Conservation (phyloP, 805 yeast species). For the Kuraishia ogatae region DNA sequence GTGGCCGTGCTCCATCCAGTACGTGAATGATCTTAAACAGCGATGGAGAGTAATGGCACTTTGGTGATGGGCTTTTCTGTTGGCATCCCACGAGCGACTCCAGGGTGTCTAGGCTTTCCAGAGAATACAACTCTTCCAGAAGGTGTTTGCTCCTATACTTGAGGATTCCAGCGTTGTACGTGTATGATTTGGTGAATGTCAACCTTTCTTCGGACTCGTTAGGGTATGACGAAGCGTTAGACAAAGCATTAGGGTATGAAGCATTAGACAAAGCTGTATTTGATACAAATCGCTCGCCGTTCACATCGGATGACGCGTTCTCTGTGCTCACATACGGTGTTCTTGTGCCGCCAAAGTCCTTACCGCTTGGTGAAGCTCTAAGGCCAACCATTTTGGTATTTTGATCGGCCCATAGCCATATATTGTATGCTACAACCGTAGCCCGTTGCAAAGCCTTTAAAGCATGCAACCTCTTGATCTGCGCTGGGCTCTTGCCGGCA, state of each 20-base stretch:
- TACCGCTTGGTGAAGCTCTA: neutral
- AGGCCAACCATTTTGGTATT: constrained; percentile 14
- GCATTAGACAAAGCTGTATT: too few relatives aligned
- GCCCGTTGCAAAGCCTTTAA: constrained; percentile 59
- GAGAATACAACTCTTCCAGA: constrained; percentile 50
- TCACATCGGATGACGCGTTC: neutral
- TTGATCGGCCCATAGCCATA: constrained; percentile 68
- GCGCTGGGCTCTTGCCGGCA: constrained; percentile 36
- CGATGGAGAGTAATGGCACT: constrained; percentile 13
- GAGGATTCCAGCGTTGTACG: constrained; percentile 46
- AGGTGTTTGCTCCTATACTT: constrained; percentile 63
- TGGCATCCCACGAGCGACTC: constrained; percentile 46
- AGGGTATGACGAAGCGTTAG: too few relatives aligned
- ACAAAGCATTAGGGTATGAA: too few relatives aligned
- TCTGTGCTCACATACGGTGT: neutral
- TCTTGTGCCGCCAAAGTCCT: neutral
- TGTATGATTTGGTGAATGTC: constrained; percentile 23
- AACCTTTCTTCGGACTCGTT: constrained; percentile 8
- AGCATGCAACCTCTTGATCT: constrained; percentile 45
- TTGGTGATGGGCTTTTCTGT: constrained; percentile 14
- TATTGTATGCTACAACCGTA: constrained; percentile 40
- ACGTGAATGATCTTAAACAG: constrained; percentile 63
- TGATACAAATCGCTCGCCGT: too few relatives aligned
- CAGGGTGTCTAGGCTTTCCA: constrained; percentile 67
- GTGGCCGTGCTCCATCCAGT: constrained; percentile 78